Base-by-base conservation (phyloP, 2,329 filamentous ascomycete species). In the Colletotrichum liriopes region DNA sequence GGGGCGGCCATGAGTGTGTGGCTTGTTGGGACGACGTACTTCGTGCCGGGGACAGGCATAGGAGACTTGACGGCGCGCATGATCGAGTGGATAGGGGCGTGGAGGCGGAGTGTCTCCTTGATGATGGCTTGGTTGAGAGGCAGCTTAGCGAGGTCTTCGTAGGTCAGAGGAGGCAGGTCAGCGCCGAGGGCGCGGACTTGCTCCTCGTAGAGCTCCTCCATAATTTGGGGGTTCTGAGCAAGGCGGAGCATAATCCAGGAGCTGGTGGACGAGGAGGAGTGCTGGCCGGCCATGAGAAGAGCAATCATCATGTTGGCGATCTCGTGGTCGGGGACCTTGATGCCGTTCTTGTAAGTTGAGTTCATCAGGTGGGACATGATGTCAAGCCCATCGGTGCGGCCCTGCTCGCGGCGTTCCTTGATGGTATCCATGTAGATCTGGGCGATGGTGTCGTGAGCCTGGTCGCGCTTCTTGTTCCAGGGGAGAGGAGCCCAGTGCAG, bases 301-400 rank as follows among this genome's bases (percentile, higher is more conserved):
- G 94, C 94, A 82, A 97, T 97, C 93, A 97, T 96, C 90, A 97
- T 96, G 84, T 96, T 93, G 29, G 94, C 94, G 71, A 97, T 89
- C 82, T 97, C 94, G 78, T 93, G 88, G 79, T 97, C 94, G 20
- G 94, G 93, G n/a, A 97, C 88, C 7, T 87, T 86, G 49, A 86
- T 91, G 76, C 94, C 94, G 77, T 96, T 90, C 86, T 97, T 97
- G 89, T 97, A 97, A 32, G 86, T 88, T 77, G 92, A 94, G 77
- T 90, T 91, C 94, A 97, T 96, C 75, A 97, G 85, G 79, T 96
- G 94, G 90, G 93, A 95, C 82, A 97, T 95, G 88, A 97, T 97
- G 82, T 97, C 94, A 61, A 88, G 86, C 72, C 88, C 83, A 67
- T 91, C 85, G 43, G 85, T 84, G 75, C 87, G 80, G 61, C 82